Conservation (phyloP, 148 eudicot genomes). For the Rhododendron ovatum region DNA sequence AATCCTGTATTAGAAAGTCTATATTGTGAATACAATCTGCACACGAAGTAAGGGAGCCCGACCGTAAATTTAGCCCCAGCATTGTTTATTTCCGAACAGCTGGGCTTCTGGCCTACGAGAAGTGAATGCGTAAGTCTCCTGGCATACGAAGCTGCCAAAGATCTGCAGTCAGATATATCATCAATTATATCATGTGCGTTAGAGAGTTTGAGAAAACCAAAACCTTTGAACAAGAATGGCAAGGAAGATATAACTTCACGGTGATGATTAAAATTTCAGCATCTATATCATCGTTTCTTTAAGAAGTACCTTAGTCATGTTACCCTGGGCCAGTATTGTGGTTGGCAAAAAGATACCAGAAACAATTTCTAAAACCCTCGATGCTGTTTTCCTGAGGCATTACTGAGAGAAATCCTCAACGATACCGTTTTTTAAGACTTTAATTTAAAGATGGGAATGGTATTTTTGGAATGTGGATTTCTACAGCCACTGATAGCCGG, state of each 20-base stretch:
- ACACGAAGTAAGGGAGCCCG: constrained; percentile 14
- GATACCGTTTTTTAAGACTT: neutral
- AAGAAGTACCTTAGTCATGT: neutral
- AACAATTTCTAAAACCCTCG: neutral
- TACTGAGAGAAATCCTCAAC: neutral
- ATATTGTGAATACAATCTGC: constrained; percentile 26
- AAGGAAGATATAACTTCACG: neutral
- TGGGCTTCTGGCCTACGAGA: constrained; percentile 32
- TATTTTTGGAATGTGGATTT: neutral
- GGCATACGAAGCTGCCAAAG: constrained; percentile 31
- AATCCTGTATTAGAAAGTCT: constrained; percentile 27
- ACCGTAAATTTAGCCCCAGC: constrained; percentile 6
- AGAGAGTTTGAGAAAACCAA: neutral
- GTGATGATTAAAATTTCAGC: neutral
- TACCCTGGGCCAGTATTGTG: neutral
- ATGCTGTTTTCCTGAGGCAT: neutral
- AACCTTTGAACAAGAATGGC: neutral
- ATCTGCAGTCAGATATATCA: constrained; percentile 32
- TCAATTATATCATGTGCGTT: neutral
- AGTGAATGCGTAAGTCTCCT: constrained; percentile 32
- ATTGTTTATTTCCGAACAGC: constrained; percentile 27
- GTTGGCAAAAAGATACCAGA: constrained; percentile 2
- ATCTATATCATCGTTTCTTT: neutral
- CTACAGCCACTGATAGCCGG: neutral
- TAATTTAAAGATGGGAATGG: neutral